These are phyloP conservation scores for Tricholoma sp. DNA, from an alignment of 768 basidiomycete species.

Conservation along the genomic window DNA sequence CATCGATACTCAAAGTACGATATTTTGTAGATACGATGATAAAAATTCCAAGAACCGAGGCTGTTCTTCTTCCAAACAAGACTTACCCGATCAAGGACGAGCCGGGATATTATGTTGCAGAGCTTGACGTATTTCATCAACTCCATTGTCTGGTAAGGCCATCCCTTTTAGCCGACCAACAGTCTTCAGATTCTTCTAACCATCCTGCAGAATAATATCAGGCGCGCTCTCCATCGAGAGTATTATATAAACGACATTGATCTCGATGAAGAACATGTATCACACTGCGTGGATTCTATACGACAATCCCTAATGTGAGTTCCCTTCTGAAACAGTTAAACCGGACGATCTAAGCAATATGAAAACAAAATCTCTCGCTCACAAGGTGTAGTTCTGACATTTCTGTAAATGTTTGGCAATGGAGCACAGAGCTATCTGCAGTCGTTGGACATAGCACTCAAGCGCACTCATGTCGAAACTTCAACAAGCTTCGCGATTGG, in stretches of 20 bases:
- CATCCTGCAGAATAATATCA: neutral
- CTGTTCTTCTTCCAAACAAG: neutral
- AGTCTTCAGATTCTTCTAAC: neutral
- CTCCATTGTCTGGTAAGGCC: neutral
- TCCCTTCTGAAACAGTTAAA: no score
- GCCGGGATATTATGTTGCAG: neutral
- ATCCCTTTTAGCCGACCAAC: neutral
- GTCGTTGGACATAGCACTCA: neutral
- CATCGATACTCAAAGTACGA: no score
- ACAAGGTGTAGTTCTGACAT: neutral
- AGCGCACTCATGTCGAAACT: neutral
- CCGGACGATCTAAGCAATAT: neutral
- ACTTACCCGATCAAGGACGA: neutral
- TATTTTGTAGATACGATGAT: neutral
- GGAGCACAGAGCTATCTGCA: neutral
- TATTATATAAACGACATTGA: neutral
- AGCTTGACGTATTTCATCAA: neutral
- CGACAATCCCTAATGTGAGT: neutral
- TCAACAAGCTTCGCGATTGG: neutral
- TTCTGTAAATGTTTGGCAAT: neutral
- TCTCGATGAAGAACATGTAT: neutral
- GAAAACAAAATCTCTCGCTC: neutral
- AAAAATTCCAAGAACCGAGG: neutral
- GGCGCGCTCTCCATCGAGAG: neutral
- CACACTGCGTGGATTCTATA: neutral